A percentile compares a stretch with the other conserved stretches of the same genome.
These are phyloP conservation scores for Coniochaeta sp. DNA, from an alignment of 2,329 filamentous ascomycete genomes.

Conservation along the genomic window DNA sequence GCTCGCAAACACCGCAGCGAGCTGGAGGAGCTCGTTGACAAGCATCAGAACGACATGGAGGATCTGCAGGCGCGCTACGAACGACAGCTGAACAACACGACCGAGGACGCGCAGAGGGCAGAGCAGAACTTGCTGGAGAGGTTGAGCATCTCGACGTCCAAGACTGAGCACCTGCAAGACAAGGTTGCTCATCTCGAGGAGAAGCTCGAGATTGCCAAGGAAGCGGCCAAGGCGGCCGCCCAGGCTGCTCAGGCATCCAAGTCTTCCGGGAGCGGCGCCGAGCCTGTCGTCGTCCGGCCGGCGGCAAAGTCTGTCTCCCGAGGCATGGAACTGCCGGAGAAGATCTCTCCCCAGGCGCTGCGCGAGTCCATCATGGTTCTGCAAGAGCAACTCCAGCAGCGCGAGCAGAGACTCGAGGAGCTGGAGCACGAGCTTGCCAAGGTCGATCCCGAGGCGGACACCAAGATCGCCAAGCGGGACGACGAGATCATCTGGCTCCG, in stretches of 20 bases:
- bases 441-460: conserved; percentile 67
- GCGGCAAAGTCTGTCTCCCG: conserved; percentile 22
- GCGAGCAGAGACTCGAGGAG: conserved; percentile 81
- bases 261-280: conserved; percentile 29
- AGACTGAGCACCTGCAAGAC: conserved; percentile 79
- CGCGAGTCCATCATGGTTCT: conserved; percentile 94
- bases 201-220: conserved; percentile 81
- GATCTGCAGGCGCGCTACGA: conserved; percentile 71
- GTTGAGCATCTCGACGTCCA: conserved; percentile 74
- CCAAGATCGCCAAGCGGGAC: conserved; percentile 82
- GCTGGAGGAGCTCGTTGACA: conserved; percentile 42
- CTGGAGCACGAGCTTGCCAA: conserved; percentile 65
- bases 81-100: conserved; percentile 61
- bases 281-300: conserved; percentile 20
- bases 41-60: conserved; percentile 62
- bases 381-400: conserved; percentile 92
- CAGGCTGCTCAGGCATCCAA: conserved; percentile 54
- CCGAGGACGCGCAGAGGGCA: conserved; percentile 73
- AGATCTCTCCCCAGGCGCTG: conserved; percentile 88
- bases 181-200: conserved; percentile 80
- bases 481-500: conserved; percentile 93
- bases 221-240: conserved; percentile 76
- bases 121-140: conserved; percentile 77
- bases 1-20: conserved; percentile 50
- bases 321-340: conserved; percentile 58